Evolutionary conservation across 2,329 filamentous ascomycete species (phyloP).

Genomic region (Camillea tinctor): DNA sequence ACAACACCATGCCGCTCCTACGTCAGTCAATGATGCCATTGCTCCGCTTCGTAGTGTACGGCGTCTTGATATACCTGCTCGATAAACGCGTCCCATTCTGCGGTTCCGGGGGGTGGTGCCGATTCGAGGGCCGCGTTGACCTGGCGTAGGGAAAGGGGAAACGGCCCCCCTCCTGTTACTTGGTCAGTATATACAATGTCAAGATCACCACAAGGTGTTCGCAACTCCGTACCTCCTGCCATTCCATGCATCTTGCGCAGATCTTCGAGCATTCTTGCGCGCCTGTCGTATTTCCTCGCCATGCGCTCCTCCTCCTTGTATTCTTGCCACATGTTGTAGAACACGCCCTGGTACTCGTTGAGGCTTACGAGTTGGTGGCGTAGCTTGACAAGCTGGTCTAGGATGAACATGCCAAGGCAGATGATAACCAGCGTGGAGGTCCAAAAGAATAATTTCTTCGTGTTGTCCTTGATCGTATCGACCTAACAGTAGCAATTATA

Average conservation of each 20-base stretch:
- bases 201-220: background rate
- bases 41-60: no score
- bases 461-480: conserved; percentile 18
- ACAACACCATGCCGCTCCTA: no score
- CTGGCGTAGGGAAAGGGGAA: no score
- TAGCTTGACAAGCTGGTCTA: conserved; percentile 17
- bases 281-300: conserved; percentile 3
- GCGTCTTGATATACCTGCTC: background rate
- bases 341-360: conserved; percentile 18
- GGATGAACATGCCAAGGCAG: conserved; percentile 21
- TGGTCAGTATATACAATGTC: no score
- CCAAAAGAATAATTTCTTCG: conserved; percentile 22
- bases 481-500: conserved; percentile 9
- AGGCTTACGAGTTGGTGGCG: conserved; percentile 14
- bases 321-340: conserved; percentile 24
- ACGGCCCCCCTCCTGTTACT: no score
- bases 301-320: conserved; percentile 12
- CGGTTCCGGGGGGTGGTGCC: background rate
- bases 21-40: no score
- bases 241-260: background rate
- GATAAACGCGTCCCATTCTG: background rate
- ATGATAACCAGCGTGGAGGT: conserved; percentile 15
- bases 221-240: background rate
- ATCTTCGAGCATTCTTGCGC: background rate
- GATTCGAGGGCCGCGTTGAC: no score